Base-by-base conservation (phyloP, 495 filamentous ascomycete genomes). In the Trichoderma asperelloides region DNA sequence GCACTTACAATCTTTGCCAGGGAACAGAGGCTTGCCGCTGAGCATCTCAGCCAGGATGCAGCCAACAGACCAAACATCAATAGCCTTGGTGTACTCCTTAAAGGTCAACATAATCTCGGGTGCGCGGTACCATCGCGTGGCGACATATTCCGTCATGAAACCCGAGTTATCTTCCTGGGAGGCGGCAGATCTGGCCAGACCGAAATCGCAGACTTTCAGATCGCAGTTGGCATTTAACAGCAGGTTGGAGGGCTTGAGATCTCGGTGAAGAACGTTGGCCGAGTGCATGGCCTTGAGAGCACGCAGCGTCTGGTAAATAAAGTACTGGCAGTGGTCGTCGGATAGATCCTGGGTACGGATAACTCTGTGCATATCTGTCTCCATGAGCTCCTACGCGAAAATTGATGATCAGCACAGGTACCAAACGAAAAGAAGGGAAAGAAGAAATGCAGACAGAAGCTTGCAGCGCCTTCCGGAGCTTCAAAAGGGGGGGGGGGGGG, bases 81-180 rank as follows among this genome's bases (percentile, higher is more conserved):
- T 99, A 40, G 96, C 96, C 82, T 98, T 99, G 68, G 96, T 99
- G 80, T 99, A 98, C 80, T 97, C 95, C 82, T 99, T 97, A 86
- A 99, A 99, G 62, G 94, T 98, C 82, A 99, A 89, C 96, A 99
- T 99, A 78, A 99, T 99, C 79, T 99, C 96, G 63, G 96, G 96
- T 2, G 96, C 95, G 76, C 96, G 90, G 78, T 99, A 99, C 96
- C 96, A 99, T 74, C 96, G 86, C 65, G 96, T 99, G 62, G 96
- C 96, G 66, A 99, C 96, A 75, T 99, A 99, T 91, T 99, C 96
- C 18, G 96, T 99, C 96, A 99, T 99, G 85, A 98, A 99, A 33
- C 96, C 96, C 9, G 95, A 97, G 79, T 99, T 99, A 77, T 99
- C 96, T 71, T 98, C 96, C 71, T 89, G 95, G 65, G 90, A 96